Evolutionary conservation across 306 rosid genomes (phyloP), one percentile per base, ranked within the genome.

Genomic region (Pueraria montana): DNA sequence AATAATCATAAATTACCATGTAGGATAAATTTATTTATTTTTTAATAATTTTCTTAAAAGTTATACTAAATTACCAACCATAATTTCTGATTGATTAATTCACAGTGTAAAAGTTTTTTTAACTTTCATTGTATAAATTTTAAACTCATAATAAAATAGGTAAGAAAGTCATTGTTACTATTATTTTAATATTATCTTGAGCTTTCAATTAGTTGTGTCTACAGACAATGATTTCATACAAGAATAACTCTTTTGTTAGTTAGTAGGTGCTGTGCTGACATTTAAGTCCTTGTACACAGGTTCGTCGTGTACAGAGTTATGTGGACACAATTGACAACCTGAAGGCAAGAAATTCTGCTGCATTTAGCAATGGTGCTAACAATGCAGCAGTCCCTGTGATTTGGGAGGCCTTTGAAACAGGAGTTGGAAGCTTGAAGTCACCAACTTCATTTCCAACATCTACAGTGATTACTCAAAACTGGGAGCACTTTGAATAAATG

Each of bases 351-450:
- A 91, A 81, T 67, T 81, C 61, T 4, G 78, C 65, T 84, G 72
- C 87, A 9, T 74, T 74, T 48, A 70, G 83, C 78, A 82, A 56
- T 48, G 81, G 24, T 24, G 77, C 45, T 40, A 80, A 20, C 80
- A 86, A 86, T 46, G 75, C 58, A 13, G 75, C 58, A 13, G 89
- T 84, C 10, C 74, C 87, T 2, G 87, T 79, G 55, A 77, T 68
- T 21, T 90, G 96, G 91, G 88, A 89, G 82, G 80, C 74, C n/a
- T 91, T 90, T 66, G 96, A 90, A 53, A 78, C 81, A 13, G 94
- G 92, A 79, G 55, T 82, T 67, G 78, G 74, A 74, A 74, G 74
- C 64, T 68, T 84, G 17, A 75, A 66, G 58, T 62, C 74, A 43
- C 67, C 67, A 56, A 17, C 65, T 46, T 10, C 84, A 74, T 42